Evolutionary conservation across 176 grass and related monocot species (phyloP).

Genomic region (Musa schizocarpa): DNA sequence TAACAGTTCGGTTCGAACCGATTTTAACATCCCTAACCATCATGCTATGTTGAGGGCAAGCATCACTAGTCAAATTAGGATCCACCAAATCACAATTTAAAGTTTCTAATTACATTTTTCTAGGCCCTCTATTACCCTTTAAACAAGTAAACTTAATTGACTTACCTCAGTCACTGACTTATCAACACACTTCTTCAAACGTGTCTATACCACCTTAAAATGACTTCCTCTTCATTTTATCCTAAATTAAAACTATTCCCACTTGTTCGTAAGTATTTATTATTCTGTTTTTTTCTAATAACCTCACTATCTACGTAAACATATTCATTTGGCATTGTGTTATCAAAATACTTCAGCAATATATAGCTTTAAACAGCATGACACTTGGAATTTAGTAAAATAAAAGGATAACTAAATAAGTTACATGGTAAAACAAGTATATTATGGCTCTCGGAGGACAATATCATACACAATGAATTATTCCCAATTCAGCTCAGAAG

Average conservation of each 20-base stretch:
- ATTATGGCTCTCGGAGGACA: neutral
- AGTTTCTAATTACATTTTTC: neutral
- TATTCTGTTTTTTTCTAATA: too few relatives aligned
- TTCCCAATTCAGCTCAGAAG: neutral
- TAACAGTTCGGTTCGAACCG: too few relatives aligned
- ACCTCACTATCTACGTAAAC: too few relatives aligned
- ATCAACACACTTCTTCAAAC: too few relatives aligned
- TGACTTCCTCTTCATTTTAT: neutral
- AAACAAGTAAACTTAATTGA: neutral
- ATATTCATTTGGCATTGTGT: too few relatives aligned
- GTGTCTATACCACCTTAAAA: neutral
- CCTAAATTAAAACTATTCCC: too few relatives aligned
- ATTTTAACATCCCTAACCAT: too few relatives aligned
- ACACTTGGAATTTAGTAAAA: too few relatives aligned
- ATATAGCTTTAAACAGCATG: too few relatives aligned
- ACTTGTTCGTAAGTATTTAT: too few relatives aligned
- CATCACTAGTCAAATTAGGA: neutral
- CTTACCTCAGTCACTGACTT: neutral
- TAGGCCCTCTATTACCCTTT: neutral
- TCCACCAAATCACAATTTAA: neutral
- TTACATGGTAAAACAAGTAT: neutral
- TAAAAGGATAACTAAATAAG: too few relatives aligned
- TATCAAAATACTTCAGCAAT: too few relatives aligned
- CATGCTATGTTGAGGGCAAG: neutral
- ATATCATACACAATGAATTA: neutral